Percentiles rank a stretch among this genome's conserved stretches.
phyloP scores from a whole-genome alignment of 352 stramenopile genomes.

The Phytophthora idaei region DNA sequence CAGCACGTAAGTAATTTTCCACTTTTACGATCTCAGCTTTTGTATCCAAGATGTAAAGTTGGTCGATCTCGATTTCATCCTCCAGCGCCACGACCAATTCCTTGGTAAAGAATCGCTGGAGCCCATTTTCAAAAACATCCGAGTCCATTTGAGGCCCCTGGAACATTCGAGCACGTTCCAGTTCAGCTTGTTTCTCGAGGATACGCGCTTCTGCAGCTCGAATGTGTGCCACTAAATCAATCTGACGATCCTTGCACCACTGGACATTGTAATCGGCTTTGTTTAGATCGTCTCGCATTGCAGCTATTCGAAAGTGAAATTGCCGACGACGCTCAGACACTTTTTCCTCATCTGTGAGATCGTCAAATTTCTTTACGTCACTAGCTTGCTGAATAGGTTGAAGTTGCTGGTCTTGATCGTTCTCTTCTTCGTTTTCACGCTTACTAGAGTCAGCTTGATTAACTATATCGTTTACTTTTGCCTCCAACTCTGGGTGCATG shows the following conservation, averaged over 20 bases:
- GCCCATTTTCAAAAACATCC: conserved; percentile 69
- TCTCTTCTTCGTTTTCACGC: background rate
- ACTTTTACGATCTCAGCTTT: conserved; percentile 75
- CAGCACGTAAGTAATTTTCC: conserved; percentile 74
- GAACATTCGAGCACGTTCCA: conserved; percentile 76
- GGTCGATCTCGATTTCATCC: conserved; percentile 85
- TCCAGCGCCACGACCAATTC: conserved; percentile 73
- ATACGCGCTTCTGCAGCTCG: conserved; percentile 67
- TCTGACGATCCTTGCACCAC: conserved; percentile 71
- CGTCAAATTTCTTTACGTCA: conserved; percentile 44
- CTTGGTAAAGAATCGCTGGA: conserved; percentile 81
- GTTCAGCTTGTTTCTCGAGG: conserved; percentile 79
- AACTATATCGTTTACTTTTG: conserved; percentile 61
- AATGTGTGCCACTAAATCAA: conserved; percentile 77
- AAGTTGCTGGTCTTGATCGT: conserved; percentile 16
- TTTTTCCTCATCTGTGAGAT: conserved; percentile 58
- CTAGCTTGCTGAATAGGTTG: conserved; percentile 8
- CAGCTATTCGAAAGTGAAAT: conserved; percentile 79
- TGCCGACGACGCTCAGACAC: conserved; percentile 61
- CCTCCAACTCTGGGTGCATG: conserved; percentile 53
- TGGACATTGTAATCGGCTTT: conserved; percentile 77
- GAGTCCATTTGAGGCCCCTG: conserved; percentile 79
- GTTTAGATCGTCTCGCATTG: conserved; percentile 59
- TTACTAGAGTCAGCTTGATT: conserved; percentile 5
- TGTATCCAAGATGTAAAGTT: conserved; percentile 83